Base-by-base conservation (phyloP, 1,284 basidiomycete species). In the Ceratobasidium sp. region DNA sequence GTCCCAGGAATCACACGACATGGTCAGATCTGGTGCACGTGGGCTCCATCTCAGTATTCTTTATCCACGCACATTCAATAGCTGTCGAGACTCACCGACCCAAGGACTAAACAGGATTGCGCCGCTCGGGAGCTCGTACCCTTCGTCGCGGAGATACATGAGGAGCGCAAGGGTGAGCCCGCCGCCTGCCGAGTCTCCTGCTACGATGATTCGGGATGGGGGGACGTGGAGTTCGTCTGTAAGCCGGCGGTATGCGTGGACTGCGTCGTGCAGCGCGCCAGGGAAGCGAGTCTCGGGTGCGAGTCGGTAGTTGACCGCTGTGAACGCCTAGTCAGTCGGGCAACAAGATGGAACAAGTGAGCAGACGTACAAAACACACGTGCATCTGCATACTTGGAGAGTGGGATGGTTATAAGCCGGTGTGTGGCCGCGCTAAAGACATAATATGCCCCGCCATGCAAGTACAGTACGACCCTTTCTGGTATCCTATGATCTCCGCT, bases 1-100 rank as follows among this genome's bases (percentile, higher is more conserved):
- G 68, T 98, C 95, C 97, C 97, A 98, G 43, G 94, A 96, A 77
- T 97, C 94, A 81, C 96, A 98, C 76, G 95, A 97, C 89, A 97
- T 92, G 0, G 95, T 98, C 75, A 98, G 83, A 83, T 97, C 94
- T 93, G 76, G 61, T 16, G 8, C 37, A 27, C 34, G 19, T 39
- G 34, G 34, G n/a, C 56, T 54, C 37, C 13, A 29, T 31, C 3
- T 58, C 54, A 53, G 65, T 22, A 39, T 37, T 13, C 19, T 8
- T 19, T 34, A 19, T 51, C 46, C 9, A 41, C 24, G 76, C 22
- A 66, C 24, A 22, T 19, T 31, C 5, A 2, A 13, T 7, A 8
- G 56, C n/a, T n/a, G 24, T 22, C 34, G 31, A 29, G 66, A 88
- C 91, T 82, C 76, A 92, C 93, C 93, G 77, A 96, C 94, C 96